Conservation (phyloP, 2,329 filamentous ascomycete genomes). For the Cadophora malorum region DNA sequence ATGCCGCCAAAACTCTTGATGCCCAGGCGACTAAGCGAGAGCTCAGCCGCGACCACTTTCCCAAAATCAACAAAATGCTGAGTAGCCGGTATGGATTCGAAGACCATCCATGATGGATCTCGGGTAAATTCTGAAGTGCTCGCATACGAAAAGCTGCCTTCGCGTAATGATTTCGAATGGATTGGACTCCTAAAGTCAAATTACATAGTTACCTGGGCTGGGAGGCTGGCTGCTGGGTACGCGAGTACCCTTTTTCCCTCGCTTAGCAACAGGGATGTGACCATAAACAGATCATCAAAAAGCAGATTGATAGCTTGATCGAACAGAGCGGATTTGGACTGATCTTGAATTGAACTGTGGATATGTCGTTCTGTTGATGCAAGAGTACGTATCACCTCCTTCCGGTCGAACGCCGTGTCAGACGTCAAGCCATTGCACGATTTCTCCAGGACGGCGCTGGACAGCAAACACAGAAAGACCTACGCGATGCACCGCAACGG, state of each 20-base stretch:
- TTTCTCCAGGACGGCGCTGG: not conserved
- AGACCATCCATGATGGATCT: no score
- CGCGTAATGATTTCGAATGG: no score
- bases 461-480: not conserved
- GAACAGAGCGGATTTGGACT: not conserved
- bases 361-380: not conserved
- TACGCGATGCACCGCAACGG: not conserved
- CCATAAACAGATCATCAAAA: not conserved
- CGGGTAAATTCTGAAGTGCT: no score
- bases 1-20: not conserved
- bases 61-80: no score
- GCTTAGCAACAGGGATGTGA: not conserved
- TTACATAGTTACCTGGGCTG: no score
- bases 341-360: not conserved
- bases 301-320: not conserved
- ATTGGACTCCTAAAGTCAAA: no score
- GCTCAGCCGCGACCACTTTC: no score
- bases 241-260: not conserved
- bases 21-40: not conserved
- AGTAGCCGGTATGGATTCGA: no score
- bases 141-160: no score
- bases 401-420: not conserved
- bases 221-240: no score
- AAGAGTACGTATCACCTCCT: not conserved
- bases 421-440: not conserved